Percentiles rank a stretch among this genome's conserved stretches.
Conservation (phyloP, 768 basidiomycete species). For the Pleurotus pulmonarius region DNA sequence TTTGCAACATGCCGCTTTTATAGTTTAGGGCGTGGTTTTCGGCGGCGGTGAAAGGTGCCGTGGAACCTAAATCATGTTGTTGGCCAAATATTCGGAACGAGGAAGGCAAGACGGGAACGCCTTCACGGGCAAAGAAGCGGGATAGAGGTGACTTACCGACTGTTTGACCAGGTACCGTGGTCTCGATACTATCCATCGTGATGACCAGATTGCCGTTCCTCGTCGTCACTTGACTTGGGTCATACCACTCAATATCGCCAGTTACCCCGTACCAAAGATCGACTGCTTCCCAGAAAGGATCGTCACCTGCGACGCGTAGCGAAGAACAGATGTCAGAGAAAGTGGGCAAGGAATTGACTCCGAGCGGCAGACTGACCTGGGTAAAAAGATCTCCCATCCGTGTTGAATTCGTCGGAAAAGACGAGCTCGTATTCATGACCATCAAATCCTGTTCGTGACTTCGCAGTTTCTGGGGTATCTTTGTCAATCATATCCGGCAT, state of each 20-base stretch:
- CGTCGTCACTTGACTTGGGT: slow-evolving; percentile 64
- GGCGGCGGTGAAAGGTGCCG: slow-evolving; percentile 39
- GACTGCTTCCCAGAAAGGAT: slow-evolving; percentile 69
- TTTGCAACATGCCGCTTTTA: slow-evolving; percentile 77
- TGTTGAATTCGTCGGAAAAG: slow-evolving; percentile 77
- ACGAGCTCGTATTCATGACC: slow-evolving; percentile 64
- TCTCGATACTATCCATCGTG: slow-evolving; percentile 50
- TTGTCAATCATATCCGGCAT: slow-evolving; percentile 66
- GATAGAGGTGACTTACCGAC: slow-evolving; percentile 18
- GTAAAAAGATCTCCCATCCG: slow-evolving; percentile 61
- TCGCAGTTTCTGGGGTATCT: slow-evolving; percentile 60
- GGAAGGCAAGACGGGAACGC: not conserved
- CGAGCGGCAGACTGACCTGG: slow-evolving; percentile 24
- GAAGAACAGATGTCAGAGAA: no score
- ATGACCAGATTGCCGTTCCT: slow-evolving; percentile 63
- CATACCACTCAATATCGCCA: slow-evolving; percentile 73
- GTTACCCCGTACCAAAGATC: slow-evolving; percentile 75
- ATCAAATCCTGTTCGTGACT: slow-evolving; percentile 68
- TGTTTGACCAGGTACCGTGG: slow-evolving; percentile 25
- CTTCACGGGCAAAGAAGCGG: not conserved
- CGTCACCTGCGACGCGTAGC: slow-evolving; percentile 39
- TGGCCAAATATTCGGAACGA: not conserved
- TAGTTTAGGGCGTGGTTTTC: slow-evolving; percentile 61
- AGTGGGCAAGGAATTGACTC: no score
- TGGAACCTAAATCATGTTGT: slow-evolving; percentile 26